A percentile compares a stretch with the other conserved stretches of the same genome.
phyloP scores from a whole-genome alignment of 2,329 filamentous ascomycete genomes.

The Hymenoscyphus albidus region DNA sequence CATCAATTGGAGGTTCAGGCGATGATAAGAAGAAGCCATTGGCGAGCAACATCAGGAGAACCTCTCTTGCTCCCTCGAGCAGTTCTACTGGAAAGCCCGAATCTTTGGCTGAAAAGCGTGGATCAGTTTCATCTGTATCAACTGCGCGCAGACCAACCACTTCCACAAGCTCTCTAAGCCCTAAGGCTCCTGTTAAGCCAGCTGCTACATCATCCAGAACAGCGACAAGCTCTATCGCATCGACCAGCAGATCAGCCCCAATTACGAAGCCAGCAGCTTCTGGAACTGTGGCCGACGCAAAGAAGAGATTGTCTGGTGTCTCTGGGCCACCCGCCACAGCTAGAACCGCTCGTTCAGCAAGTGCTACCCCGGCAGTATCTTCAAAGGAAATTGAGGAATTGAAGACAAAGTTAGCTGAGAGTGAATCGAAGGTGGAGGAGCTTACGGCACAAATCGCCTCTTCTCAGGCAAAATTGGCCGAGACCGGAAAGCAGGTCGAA shows the following conservation, averaged over 20 bases:
- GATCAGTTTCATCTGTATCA: slow-evolving; percentile 25
- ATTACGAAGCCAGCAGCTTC: slow-evolving; percentile 35
- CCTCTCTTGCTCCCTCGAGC: slow-evolving; percentile 29
- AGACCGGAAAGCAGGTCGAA: slow-evolving; percentile 50
- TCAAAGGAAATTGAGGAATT: slow-evolving; percentile 57
- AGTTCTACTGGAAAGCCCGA: slow-evolving; percentile 28
- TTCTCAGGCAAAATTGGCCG: slow-evolving; percentile 52
- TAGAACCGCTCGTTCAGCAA: slow-evolving; percentile 40
- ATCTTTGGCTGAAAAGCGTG: slow-evolving; percentile 31
- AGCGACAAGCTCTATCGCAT: slow-evolving; percentile 34
- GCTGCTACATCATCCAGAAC: slow-evolving; percentile 38
- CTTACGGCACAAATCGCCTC: slow-evolving; percentile 54
- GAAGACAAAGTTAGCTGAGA: slow-evolving; percentile 55
- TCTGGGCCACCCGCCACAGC: slow-evolving; percentile 37
- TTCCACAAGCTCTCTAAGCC: slow-evolving; percentile 32
- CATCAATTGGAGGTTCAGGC: slow-evolving; percentile 32
- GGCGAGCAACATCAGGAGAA: slow-evolving; percentile 28
- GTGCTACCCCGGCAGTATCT: slow-evolving; percentile 26
- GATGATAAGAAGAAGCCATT: slow-evolving; percentile 35
- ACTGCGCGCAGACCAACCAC: slow-evolving; percentile 34
- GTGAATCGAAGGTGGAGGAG: slow-evolving; percentile 53
- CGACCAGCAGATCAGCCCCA: slow-evolving; percentile 33
- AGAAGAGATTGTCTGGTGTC: slow-evolving; percentile 55
- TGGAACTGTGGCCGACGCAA: slow-evolving; percentile 45
- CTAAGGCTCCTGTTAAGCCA: slow-evolving; percentile 38